Percentiles rank a stretch among this genome's conserved stretches.
Evolutionary conservation across 2,329 filamentous ascomycete species (phyloP).

Genomic region (Nigrospora osmanthi): DNA sequence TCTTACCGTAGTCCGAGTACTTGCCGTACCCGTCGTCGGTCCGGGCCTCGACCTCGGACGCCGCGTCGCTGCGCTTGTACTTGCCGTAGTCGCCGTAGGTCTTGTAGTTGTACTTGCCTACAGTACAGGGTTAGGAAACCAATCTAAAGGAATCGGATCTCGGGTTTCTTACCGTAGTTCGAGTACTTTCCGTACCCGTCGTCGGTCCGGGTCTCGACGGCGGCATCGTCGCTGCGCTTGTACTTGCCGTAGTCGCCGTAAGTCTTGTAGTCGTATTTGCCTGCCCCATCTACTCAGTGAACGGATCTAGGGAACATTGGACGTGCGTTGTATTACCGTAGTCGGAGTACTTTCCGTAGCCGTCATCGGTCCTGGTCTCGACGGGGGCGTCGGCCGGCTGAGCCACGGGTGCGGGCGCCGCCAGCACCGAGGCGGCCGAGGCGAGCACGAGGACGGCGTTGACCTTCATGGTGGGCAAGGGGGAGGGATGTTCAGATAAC

Average conservation of each 20-base stretch:
- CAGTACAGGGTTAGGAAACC: no score
- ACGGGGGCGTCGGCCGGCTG: background rate
- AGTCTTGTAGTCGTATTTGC: no score
- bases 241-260: background rate
- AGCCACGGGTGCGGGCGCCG: background rate
- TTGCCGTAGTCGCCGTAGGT: background rate
- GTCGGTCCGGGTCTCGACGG: background rate
- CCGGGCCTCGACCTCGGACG: background rate
- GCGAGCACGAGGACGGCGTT: background rate
- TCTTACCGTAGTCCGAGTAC: background rate
- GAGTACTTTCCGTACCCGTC: background rate
- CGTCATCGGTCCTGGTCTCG: background rate
- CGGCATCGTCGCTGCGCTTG: background rate
- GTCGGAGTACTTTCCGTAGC: background rate
- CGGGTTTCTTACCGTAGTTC: background rate
- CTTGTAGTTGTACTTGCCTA: background rate
- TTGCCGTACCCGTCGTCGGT: background rate
- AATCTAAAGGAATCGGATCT: no score
- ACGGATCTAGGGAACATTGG: no score
- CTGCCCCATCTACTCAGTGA: no score
- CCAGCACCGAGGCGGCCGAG: slow-evolving; percentile 1
- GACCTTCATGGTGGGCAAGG: slow-evolving; percentile 1
- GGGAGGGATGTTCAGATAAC: background rate
- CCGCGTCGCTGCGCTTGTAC: background rate
- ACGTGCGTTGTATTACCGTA: background rate